Percentiles rank a stretch among this genome's conserved stretches.
Conservation (phyloP, 1,284 basidiomycete species). For the Tilletia horrida region DNA sequence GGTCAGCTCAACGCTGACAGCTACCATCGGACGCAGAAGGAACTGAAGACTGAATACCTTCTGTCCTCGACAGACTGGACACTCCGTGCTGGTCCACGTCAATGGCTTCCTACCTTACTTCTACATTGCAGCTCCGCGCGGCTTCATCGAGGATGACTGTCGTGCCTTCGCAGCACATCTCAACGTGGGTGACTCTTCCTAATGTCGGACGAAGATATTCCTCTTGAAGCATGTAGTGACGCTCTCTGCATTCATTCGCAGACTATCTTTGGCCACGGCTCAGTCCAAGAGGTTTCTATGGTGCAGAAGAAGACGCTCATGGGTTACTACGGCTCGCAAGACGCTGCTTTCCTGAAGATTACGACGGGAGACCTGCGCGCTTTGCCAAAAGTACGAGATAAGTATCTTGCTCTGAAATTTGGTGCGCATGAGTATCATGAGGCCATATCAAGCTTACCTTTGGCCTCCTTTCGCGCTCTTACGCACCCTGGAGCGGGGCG, state of each 20-base stretch:
- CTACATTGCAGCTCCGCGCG: slow-evolving; percentile 49
- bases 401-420: slow-evolving; percentile 18
- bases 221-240: not conserved
- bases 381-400: slow-evolving; percentile 43
- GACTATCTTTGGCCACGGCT: slow-evolving; percentile 34
- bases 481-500: slow-evolving; percentile 50
- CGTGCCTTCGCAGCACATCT: slow-evolving; percentile 49
- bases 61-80: slow-evolving; percentile 27
- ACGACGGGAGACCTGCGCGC: slow-evolving; percentile 44
- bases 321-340: slow-evolving; percentile 48
- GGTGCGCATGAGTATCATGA: not conserved
- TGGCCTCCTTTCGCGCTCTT: not conserved
- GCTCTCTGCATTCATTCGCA: not conserved
- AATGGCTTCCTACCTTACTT: slow-evolving; percentile 54
- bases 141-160: slow-evolving; percentile 45
- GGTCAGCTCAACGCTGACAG: not conserved
- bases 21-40: not conserved
- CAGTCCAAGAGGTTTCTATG: slow-evolving; percentile 37
- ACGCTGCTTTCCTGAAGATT: slow-evolving; percentile 51
- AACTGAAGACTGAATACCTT: not conserved
- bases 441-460: not conserved
- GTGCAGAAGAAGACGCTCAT: slow-evolving; percentile 49
- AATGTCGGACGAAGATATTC: too few relatives aligned
- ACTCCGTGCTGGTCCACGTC: slow-evolving; percentile 53
- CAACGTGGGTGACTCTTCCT: slow-evolving; percentile 30